These are phyloP conservation scores for Hyphopichia khmerensis DNA, from an alignment of 1,139 yeast genomes.

Conservation along the genomic window DNA sequence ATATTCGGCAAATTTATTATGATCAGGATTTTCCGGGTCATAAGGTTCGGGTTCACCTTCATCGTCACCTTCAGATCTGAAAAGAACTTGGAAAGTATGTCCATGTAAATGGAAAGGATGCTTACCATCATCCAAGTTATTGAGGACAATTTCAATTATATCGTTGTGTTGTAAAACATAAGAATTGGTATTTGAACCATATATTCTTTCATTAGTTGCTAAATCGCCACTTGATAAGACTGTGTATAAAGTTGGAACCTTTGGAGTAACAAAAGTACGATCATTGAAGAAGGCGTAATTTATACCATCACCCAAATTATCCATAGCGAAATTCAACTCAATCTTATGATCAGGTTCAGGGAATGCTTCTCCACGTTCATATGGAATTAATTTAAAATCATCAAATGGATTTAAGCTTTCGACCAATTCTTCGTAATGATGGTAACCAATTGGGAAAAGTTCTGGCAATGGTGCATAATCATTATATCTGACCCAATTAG, in stretches of 20 bases:
- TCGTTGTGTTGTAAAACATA: conserved; percentile 69
- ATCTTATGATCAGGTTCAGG: conserved; percentile 69
- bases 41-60: conserved; percentile 39
- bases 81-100: conserved; percentile 64
- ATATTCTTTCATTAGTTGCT: conserved; percentile 44
- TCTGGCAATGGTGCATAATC: conserved; percentile 42
- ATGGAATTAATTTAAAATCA: conserved; percentile 65
- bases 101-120: conserved; percentile 94
- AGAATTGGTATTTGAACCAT: conserved; percentile 80
- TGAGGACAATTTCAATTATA: conserved; percentile 63
- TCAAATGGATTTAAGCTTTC: conserved; percentile 54
- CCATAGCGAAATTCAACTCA: conserved; percentile 70
- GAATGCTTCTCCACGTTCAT: conserved; percentile 45
- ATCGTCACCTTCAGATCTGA: conserved; percentile 33
- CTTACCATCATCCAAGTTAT: conserved; percentile 71
- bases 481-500: conserved; percentile 69
- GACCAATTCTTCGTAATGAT: conserved; percentile 31
- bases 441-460: conserved; percentile 11
- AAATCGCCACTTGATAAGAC: conserved; percentile 64
- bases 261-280: conserved; percentile 72
- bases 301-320: conserved; percentile 75
- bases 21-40: conserved; percentile 32
- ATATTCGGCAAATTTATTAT: conserved; percentile 36
- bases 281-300: conserved; percentile 91
- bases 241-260: conserved; percentile 77